Percentiles rank a stretch among this genome's conserved stretches.
These are phyloP conservation scores for Cicer bijugum DNA, from an alignment of 306 rosid species.

Conservation along the genomic window DNA sequence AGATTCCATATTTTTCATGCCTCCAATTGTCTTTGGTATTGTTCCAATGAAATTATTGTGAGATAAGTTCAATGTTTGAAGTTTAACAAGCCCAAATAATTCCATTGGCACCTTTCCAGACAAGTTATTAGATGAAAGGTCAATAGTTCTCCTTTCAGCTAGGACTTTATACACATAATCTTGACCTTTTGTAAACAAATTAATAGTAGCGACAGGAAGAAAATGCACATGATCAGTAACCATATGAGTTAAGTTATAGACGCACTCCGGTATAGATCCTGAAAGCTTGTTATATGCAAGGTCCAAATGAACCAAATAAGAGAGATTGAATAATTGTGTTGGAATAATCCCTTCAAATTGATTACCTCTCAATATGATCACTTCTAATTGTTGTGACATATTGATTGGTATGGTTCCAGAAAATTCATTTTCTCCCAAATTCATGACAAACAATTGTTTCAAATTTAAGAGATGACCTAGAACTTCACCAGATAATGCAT, in stretches of 20 bases:
- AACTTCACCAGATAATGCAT: background rate
- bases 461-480: background rate
- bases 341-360: slow-evolving; percentile 14
- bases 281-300: slow-evolving; percentile 11
- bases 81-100: background rate
- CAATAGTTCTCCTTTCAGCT: background rate
- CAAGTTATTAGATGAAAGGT: background rate
- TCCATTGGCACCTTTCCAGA: background rate
- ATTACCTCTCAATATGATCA: background rate
- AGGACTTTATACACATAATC: background rate
- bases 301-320: background rate
- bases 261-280: background rate
- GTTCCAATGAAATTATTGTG: background rate
- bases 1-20: background rate
- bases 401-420: background rate
- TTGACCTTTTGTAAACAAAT: background rate
- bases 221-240: background rate
- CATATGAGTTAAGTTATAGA: background rate
- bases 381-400: background rate
- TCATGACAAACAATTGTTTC: background rate
- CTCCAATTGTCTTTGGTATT: background rate
- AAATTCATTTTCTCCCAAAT: background rate
- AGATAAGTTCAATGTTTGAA: background rate
- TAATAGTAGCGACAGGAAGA: background rate
- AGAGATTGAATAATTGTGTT: background rate